These are phyloP conservation scores for Exsudoporus floridanus DNA, from an alignment of 1,284 basidiomycete species.

Conservation along the genomic window DNA sequence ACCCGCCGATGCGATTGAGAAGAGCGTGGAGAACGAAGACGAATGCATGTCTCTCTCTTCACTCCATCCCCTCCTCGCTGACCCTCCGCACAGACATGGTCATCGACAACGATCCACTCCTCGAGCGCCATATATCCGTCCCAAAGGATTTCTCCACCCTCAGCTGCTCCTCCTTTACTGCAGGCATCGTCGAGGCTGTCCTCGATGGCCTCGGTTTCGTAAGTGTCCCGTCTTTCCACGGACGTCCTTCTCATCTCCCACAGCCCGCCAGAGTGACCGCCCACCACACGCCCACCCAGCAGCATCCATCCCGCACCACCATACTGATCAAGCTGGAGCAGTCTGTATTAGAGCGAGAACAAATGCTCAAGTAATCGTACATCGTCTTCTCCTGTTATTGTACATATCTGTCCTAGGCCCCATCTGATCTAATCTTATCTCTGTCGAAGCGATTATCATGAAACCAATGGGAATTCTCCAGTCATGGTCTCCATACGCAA, in stretches of 20 bases:
- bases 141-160: constrained; percentile 93
- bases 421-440: constrained; percentile 17
- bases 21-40: constrained; percentile 92
- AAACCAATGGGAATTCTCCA: background rate
- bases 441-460: background rate
- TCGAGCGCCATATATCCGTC: constrained; percentile 90
- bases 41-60: constrained; percentile 66
- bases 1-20: constrained; percentile 91
- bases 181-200: constrained; percentile 96
- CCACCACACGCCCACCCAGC: constrained; percentile 84
- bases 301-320: constrained; percentile 82
- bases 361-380: constrained; percentile 58
- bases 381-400: constrained; percentile 1
- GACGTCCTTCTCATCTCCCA: constrained; percentile 10
- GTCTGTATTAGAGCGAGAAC: constrained; percentile 86
- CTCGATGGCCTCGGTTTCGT: constrained; percentile 95
- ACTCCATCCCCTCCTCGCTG: background rate
- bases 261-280: constrained; percentile 97
- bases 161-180: constrained; percentile 94
- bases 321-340: constrained; percentile 94
- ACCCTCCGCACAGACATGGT: constrained; percentile 80
- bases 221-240: constrained; percentile 39
- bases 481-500: constrained; percentile 40
- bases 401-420: background rate
- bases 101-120: constrained; percentile 91